Base-by-base conservation (phyloP, 2,329 filamentous ascomycete genomes). In the Cryphonectria carpinicola region DNA sequence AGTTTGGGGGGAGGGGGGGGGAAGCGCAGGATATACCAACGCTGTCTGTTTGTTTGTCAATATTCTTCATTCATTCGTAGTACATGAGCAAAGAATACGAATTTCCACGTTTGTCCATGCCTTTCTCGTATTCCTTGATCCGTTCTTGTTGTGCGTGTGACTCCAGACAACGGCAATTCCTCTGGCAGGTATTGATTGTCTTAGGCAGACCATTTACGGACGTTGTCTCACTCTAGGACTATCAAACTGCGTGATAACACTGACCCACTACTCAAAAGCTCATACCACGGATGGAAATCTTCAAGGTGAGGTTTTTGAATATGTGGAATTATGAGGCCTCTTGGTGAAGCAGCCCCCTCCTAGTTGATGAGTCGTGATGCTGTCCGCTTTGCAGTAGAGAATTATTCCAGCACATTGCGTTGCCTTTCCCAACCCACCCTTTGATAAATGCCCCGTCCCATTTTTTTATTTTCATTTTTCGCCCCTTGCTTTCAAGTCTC, bases 301-400 rank as follows among this genome's bases (percentile, higher is more conserved):
- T 58, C 28, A 58, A 58, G 11, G 19, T 4, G 19, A 8, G 17
- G n/a, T 19, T 62, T 62, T 65, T 3, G 43, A 10, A 2, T 22
- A 65, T 46, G 43, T 69, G 63, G 67, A 41, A 63, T 64, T 64
- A 4, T 39, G 63, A 67, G 65, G 49, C 46, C 63, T 14, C 28
- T 60, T 37, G 19, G n/a, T 46, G 11, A 28, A 17, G 37, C 1
- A 61, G 49, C 25, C 67, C 17, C 52, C 28, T n/a, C 56, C 62
- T 58, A 17, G 62, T 60, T 5, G n/a, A 43, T 58, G 70, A 70
- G 70, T 71, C 39, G 70, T 58, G 67, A 71, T 70, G 64, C 67
- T 54, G 49, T 49, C 46, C 28, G 49, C 64, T 43, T 46, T 19
- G 28, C 54, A 69, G 25, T 56, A 69, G 46, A 63, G n/a, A 65